These are phyloP conservation scores for Penicillium sp. DNA, from an alignment of 2,329 filamentous ascomycete species.

Conservation along the genomic window DNA sequence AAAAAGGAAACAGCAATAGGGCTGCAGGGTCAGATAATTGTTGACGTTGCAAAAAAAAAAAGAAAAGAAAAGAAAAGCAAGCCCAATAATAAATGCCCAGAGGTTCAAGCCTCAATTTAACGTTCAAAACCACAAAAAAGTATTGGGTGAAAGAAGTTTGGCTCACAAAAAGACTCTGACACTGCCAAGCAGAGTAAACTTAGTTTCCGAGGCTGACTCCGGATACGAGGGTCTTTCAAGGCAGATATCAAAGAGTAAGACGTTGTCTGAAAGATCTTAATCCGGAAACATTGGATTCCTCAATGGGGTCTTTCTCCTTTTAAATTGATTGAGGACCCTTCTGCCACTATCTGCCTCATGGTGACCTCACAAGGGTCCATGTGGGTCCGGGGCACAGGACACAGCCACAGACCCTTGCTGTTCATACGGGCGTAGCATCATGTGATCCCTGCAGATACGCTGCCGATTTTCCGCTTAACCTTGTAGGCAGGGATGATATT, in stretches of 20 bases:
- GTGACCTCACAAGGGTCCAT: conserved; percentile 7
- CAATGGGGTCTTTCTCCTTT: neutral
- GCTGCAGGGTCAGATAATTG: neutral
- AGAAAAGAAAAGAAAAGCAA: neutral
- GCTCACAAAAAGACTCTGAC: neutral
- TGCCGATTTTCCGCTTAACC: no score
- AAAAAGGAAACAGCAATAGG: neutral
- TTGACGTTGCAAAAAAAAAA: neutral
- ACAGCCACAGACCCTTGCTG: neutral
- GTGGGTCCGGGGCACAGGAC: neutral
- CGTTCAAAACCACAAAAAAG: neutral
- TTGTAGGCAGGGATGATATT: neutral
- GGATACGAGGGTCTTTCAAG: neutral
- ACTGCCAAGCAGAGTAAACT: neutral
- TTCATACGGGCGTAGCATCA: no score
- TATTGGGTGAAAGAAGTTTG: neutral
- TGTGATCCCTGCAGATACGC: no score
- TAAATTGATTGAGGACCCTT: neutral
- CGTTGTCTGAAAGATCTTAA: neutral
- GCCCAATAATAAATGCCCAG: neutral
- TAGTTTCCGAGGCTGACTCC: neutral
- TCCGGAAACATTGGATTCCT: neutral
- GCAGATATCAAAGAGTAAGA: neutral
- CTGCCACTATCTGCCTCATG: neutral
- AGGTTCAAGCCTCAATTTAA: neutral